Evolutionary conservation across 225 moss, liverwort and hornwort genomes (phyloP), one percentile per base, ranked within the genome.

Genomic region (Pleurozium schreberi): DNA sequence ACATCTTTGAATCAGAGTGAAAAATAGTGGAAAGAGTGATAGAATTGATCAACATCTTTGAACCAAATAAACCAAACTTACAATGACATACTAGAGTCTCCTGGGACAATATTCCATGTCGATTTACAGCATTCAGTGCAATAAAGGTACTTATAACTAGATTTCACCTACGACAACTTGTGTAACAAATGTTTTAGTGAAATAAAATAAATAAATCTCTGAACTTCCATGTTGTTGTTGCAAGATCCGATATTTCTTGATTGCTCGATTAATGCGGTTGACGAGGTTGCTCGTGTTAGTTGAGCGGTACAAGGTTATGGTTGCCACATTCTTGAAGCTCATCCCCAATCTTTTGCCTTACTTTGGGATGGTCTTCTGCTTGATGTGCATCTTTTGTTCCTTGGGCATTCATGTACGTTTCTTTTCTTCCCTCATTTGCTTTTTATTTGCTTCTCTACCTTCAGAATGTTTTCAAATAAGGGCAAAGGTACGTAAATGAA

Each of bases 231-330:
- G 38, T 38, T 77, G n/a, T n/a, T n/a, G 55, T 52, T 68, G 88
- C 95, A 97, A 96, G 97, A 95, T 99, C 80, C 96, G 99, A 21
- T 99, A 99, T 90, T 94, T 99, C 28, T 88, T 99, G 75, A 99
- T 99, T 65, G 96, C 96, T 18, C 94, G 98, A 18, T 92, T 99
- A 8, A 69, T 99, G 75, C 94, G 98, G 62, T 94, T 99, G 86
- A 93, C 96, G 4, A 93, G 97, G 90, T 91, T 96, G 87, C 88
- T 97, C 49, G 95, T 99, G 94, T 90, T 94, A 84, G 93, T 97
- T 20, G 91, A 99, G 88, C 94, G 96, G 62, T 97, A 96, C 91
- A 96, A 96, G 59, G 96, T 99, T 65, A 96, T 96, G 87, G 88
- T 99, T 36, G 92, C 88, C 84, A 97, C 98, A 49, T 99, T 99